phyloP scores from a whole-genome alignment of 2,329 filamentous ascomycete species.

The Ophiostoma piceae region DNA sequence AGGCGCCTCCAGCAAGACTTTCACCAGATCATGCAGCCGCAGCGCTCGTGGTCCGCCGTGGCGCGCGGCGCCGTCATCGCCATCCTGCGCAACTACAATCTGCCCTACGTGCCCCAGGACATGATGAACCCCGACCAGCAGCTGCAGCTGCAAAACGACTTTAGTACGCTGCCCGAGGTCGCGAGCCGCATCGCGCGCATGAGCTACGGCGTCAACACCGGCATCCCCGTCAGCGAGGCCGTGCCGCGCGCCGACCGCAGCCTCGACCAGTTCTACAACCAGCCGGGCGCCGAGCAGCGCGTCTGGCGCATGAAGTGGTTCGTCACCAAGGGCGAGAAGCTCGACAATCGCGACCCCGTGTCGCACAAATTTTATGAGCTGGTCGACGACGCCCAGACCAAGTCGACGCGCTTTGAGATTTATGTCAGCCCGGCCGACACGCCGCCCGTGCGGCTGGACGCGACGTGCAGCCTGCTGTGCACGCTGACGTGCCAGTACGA shows the following conservation, averaged over 20 bases:
- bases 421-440: slow-evolving; percentile 18
- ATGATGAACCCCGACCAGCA: neutral
- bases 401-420: slow-evolving; percentile 17
- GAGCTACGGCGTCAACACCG: slow-evolving; percentile 24
- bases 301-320: slow-evolving; percentile 26
- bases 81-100: slow-evolving; percentile 22
- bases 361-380: slow-evolving; percentile 23
- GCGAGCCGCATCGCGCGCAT: slow-evolving; percentile 21
- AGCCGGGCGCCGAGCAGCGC: slow-evolving; percentile 12
- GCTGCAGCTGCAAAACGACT: slow-evolving; percentile 8
- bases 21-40: slow-evolving; percentile 44
- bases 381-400: slow-evolving; percentile 10
- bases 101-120: neutral
- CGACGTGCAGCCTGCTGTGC: slow-evolving; percentile 19
- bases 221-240: slow-evolving; percentile 18
- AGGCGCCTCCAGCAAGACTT: slow-evolving; percentile 34
- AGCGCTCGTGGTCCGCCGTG: slow-evolving; percentile 47
- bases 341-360: slow-evolving; percentile 25
- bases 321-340: slow-evolving; percentile 20
- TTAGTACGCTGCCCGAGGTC: slow-evolving; percentile 17
- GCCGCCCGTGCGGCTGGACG: slow-evolving; percentile 19
- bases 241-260: slow-evolving; percentile 4
- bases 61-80: slow-evolving; percentile 49
- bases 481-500: slow-evolving; percentile 23
- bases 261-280: slow-evolving; percentile 12